Evolutionary conservation across 352 stramenopile genomes (phyloP), one percentile per base, ranked within the genome.

Genomic region (Pythium aquatile): DNA sequence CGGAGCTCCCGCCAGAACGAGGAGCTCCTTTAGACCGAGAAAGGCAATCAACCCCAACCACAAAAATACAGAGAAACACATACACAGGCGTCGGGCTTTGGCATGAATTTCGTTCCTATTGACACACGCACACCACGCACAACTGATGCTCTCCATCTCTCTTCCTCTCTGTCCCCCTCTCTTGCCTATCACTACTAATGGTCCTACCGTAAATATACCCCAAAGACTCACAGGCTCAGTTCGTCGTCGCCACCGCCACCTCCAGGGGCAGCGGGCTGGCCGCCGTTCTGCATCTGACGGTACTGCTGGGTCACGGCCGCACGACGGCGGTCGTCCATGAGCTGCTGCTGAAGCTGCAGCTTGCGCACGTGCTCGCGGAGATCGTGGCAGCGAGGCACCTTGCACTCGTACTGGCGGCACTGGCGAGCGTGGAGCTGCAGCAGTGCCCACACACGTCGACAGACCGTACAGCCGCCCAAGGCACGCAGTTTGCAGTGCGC

Each of bases 351-450:
- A 63, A 98, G 78, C 69, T 97, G 92, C 52, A 99, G 76, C 75
- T 98, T 97, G 58, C 96, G 85, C 49, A 98, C 93, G 59, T 98
- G 85, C 78, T 99, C 93, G 35, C 96, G 84, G 60, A 99, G 88
- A 48, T 98, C 95, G 75, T 97, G 91, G 71, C 97, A 99, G 51
- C 97, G 97, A 39, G 96, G 96, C 63, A 99, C 96, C 61, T 93
- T 92, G 78, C 97, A 99, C 61, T 96, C 81, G 63, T 88, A 84
- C 67, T 87, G 76, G 51, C 97, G 97, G 69, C 97, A 99, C 74
- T 99, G 94, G 13, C 97, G 87, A 48, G 97, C 96, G 74, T 99
- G 96, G 61, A 99, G 93, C 74, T 99, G 96, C 52, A 99, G 79
- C 30, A 99, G 76, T 14, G 94, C 93, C 96, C 95, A 99, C 60